Percentiles rank a stretch among this genome's conserved stretches.
Conservation (phyloP, 441 rosid genomes). For the Corymbia calophylla region DNA sequence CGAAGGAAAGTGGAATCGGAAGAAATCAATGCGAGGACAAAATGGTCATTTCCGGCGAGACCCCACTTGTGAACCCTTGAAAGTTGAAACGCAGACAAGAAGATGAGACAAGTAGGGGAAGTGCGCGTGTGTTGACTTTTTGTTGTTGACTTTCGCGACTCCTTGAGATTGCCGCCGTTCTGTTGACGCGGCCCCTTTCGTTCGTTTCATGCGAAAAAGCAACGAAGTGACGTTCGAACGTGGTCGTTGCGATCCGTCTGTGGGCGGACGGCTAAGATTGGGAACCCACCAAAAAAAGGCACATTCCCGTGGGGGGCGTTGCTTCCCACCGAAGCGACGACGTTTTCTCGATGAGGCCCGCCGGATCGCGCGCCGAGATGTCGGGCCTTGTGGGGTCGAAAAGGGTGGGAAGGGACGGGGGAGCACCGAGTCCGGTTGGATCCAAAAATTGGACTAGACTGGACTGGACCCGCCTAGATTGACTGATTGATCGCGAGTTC, state of each 20-base stretch:
- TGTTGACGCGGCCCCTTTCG: not conserved
- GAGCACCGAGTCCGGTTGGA: fast-evolving
- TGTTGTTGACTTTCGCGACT: not conserved
- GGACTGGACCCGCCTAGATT: not conserved
- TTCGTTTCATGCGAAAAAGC: not conserved
- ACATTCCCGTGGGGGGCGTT: too few species aligned
- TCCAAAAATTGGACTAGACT: fast-evolving
- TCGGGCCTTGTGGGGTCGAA: not conserved
- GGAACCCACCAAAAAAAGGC: not conserved
- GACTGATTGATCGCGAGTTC: not conserved
- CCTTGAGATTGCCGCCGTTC: not conserved
- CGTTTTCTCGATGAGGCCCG: not conserved
- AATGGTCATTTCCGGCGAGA: not conserved
- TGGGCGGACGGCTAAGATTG: not conserved
- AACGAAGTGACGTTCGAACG: not conserved
- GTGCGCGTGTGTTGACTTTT: not conserved
- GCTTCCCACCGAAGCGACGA: not conserved
- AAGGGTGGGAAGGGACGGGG: not conserved
- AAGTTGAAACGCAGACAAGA: not conserved
- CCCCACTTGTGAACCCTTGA: not conserved
- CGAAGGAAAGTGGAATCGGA: not conserved
- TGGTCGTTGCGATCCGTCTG: not conserved
- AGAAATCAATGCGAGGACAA: not conserved
- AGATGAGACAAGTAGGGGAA: not conserved
- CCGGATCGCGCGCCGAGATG: not conserved